These are phyloP conservation scores for Elaeis guineensis DNA, from an alignment of 176 grass and related monocot genomes.

Conservation along the genomic window DNA sequence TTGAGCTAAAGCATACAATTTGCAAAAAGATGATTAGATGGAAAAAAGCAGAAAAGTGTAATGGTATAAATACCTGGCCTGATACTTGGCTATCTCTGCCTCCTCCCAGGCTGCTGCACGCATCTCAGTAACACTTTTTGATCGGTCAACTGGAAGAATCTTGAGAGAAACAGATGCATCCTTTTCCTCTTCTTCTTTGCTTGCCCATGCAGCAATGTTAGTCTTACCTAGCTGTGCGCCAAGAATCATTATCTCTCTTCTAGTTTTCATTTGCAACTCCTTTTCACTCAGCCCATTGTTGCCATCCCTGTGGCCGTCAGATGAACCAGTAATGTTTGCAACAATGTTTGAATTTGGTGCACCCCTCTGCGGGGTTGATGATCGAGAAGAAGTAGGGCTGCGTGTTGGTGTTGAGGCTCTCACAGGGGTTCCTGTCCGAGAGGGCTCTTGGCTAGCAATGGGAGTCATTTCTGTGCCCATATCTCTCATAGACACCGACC, in stretches of 20 bases:
- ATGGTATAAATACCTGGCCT: slow-evolving; percentile 50
- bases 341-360: slow-evolving; percentile 12
- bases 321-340: slow-evolving; percentile 17
- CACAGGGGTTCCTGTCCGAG: slow-evolving; percentile 75
- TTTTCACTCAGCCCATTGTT: slow-evolving; percentile 50
- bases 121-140: slow-evolving; percentile 45
- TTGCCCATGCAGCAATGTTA: slow-evolving; percentile 86
- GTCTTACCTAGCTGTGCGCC: slow-evolving; percentile 86
- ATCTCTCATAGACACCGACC: slow-evolving; percentile 92
- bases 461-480: slow-evolving; percentile 99
- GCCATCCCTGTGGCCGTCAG: slow-evolving; percentile 38
- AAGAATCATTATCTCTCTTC: slow-evolving; percentile 91
- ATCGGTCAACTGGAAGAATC: slow-evolving; percentile 32
- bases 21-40: no score
- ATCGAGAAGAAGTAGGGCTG: slow-evolving; percentile 62
- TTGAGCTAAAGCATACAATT: no score
- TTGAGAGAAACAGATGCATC: slow-evolving; percentile 52
- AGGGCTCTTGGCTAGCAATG: slow-evolving; percentile 91
- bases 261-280: slow-evolving; percentile 66
- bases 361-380: slow-evolving; percentile 58
- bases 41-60: slow-evolving; percentile 10
- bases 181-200: slow-evolving; percentile 85
- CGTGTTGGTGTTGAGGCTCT: slow-evolving; percentile 37
- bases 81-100: slow-evolving; percentile 81
- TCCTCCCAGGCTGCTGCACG: slow-evolving; percentile 88